Evolutionary conservation across 2,329 filamentous ascomycete species (phyloP), one percentile per base, ranked within the genome.

Genomic region (Chaetomium sp.): DNA sequence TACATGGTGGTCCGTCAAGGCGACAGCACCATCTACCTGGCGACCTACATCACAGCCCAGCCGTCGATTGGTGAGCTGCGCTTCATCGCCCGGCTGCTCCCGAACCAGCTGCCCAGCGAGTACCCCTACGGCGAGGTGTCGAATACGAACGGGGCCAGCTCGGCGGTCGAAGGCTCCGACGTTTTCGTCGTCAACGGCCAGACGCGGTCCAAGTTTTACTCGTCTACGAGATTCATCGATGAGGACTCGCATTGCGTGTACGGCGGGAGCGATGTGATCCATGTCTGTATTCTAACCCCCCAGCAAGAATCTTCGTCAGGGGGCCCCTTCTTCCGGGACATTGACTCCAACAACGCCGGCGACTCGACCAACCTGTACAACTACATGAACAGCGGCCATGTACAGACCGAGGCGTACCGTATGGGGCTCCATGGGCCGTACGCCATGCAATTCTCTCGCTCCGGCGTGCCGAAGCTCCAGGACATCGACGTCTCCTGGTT

Each of bases 191-290:
- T 87, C 45, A 69, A 74, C 59, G 79, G 82, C 27, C 72, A 87
- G 66, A 87, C 84, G 0, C 78, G 84, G 41, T 83, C 79, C 69
- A 88, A 88, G 68, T 88, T 87, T 73, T 88, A 85, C 71, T 85
- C 81, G 1, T 83, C 80, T 56, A 74, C 85, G 59, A 77, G 84
- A n/a, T 87, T 86, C 69, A 87, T 88, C 65, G 85, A 88, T 66
- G 83, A 86, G 62, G 72, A 80, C 45, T 76, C 79, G 33, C 83
- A 85, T 66, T 87, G 84, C 68, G 79, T 84, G 40, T 77, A 76
- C 56, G 78, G 79, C 27, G 73, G 72, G 57, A 69, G 66, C 53
- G 68, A 71, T 49, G 63, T 62, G 33, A 75, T 80, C 40, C 80
- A 84, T 61, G 82, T 81, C 9, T 87, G 84, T 68, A 80, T 86